Conservation (phyloP, 2,329 filamentous ascomycete species). For the Tolypocladium pustulatum region DNA sequence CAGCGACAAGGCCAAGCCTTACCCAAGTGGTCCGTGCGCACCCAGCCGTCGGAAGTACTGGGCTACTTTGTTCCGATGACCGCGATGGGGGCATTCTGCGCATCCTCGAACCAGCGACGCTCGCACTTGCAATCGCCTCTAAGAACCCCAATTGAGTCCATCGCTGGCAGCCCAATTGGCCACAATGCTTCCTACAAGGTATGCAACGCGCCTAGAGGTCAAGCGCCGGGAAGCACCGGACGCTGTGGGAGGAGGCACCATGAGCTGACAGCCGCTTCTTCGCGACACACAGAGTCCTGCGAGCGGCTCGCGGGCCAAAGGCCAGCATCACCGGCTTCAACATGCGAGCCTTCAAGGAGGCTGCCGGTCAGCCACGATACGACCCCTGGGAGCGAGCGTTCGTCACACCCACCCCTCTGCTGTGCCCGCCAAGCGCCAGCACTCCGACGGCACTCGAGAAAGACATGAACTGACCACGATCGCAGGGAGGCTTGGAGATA, state of each 20-base stretch:
- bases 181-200: slow-evolving; percentile 31
- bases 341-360: slow-evolving; percentile 65
- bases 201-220: slow-evolving; percentile 2
- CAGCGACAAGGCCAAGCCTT: not conserved
- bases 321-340: slow-evolving; percentile 90
- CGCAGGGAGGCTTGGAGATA: slow-evolving; percentile 90
- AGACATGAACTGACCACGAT: not conserved
- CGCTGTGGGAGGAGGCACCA: not conserved
- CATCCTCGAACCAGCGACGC: not conserved
- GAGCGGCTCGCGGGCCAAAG: slow-evolving; percentile 42
- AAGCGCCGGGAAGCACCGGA: too few relatives aligned
- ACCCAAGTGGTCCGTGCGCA: slow-evolving; percentile 9
- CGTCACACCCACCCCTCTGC: slow-evolving; percentile 20
- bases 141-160: not conserved
- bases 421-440: not conserved
- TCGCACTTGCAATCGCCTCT: not conserved
- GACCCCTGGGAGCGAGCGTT: slow-evolving; percentile 58
- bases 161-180: slow-evolving; percentile 2
- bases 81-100: not conserved
- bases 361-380: slow-evolving; percentile 52
- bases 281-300: slow-evolving; percentile 29
- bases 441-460: not conserved
- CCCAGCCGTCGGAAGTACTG: slow-evolving; percentile 1
- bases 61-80: slow-evolving; percentile 13
- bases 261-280: slow-evolving; percentile 3